Evolutionary conservation across 768 basidiomycete genomes (phyloP).

Genomic region (Boletellus sp.): DNA sequence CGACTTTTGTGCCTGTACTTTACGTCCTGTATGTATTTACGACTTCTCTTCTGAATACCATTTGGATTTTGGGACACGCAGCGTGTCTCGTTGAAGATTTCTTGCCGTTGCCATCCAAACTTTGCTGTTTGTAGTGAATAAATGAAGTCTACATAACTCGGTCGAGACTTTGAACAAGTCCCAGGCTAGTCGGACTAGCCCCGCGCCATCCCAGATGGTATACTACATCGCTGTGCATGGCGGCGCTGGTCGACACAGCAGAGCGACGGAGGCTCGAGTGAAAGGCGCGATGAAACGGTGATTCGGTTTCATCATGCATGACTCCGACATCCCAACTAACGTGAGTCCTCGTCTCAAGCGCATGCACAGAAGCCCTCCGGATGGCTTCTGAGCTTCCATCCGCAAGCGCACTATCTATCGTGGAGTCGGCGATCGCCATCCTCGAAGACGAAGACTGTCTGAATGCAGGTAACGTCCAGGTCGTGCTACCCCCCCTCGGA

Average conservation of each 20-base stretch:
- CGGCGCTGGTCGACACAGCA: constrained; percentile 68
- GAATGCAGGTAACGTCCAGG: constrained; percentile 55
- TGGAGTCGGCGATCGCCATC: constrained; percentile 49
- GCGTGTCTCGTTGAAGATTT: background rate
- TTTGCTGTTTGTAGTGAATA: no score
- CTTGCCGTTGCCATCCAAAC: no score
- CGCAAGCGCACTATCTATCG: constrained; percentile 40
- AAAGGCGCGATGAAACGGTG: constrained; percentile 57
- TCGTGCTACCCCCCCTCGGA: no score
- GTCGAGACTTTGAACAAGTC: no score
- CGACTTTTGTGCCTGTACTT: constrained; percentile 13
- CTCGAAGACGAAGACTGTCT: constrained; percentile 66
- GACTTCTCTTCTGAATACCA: constrained; percentile 15
- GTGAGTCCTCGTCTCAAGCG: constrained; percentile 33
- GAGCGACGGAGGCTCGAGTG: constrained; percentile 44
- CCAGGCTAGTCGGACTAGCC: no score
- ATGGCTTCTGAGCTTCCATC: constrained; percentile 8
- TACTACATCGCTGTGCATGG: constrained; percentile 66
- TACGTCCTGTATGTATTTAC: constrained; percentile 25
- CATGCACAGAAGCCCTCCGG: constrained; percentile 46
- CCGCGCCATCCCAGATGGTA: constrained; percentile 16
- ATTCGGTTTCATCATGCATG: constrained; percentile 1
- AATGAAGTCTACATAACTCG: no score
- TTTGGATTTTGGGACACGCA: constrained; percentile 5
- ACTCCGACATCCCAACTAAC: constrained; percentile 4